Evolutionary conservation across 192 early-diverging fungal genomes (phyloP), one percentile per base, ranked within the genome.

Genomic region (Coemansia sp.): DNA sequence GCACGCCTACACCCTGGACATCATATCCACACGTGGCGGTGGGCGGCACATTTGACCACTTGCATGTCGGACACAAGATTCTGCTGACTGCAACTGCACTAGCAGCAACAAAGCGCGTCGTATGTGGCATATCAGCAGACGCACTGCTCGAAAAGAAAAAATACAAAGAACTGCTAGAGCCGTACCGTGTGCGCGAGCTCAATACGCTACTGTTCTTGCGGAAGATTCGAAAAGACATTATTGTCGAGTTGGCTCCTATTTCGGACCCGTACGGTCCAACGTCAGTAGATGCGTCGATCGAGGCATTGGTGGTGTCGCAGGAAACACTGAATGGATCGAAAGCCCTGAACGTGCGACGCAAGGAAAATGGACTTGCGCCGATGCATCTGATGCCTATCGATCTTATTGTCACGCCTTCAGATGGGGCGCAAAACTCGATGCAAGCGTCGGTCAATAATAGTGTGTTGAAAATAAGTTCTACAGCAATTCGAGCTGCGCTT

Each of bases 31-130:
- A 80, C 21, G 77, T 80, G 5, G 77, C 77, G 0, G 65, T 96
- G 6, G 97, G 97, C 22, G 97, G 97, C 14, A 97, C 97, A 17
- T 99, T 99, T 84, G 97, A 99, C 76, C 95, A 97, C 67, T 76
- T 99, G 53, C 97, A 99, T 63, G 76, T 86, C 1, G 97, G 95
- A 9, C 97, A 99, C 73, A 94, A 97, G 83, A 92, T 97, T 35
- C 75, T 99, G 12, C 82, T 99, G 32, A 89, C 92, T 0, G 89
- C 89, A 68, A 86, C 92, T 0, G 90, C 87, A 0, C 86, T 89
- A 72, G 76, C 93, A 8, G 72, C 92, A 4, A 72, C 75, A 9
- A 73, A 86, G 58, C 85, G 62, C 58, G 92, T 61, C 63, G 89
- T 57, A 87, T 92, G 65, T 87, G 95, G 53, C 79, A 93, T 45